These are phyloP conservation scores for Clitopilus hobsonii DNA, from an alignment of 768 basidiomycete genomes.

Conservation along the genomic window DNA sequence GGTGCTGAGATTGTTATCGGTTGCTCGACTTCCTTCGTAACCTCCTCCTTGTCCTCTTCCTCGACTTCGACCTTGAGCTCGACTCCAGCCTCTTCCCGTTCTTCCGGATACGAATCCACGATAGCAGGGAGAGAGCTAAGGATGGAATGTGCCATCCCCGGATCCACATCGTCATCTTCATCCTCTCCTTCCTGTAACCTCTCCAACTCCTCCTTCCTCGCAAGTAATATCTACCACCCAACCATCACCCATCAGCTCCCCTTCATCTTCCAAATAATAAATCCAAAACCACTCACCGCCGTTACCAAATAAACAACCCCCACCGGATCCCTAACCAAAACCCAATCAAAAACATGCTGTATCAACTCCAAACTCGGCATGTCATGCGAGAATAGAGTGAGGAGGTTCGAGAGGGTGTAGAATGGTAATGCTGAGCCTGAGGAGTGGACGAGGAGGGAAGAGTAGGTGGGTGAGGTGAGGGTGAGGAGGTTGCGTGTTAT, in stretches of 20 bases:
- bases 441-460: slow-evolving; percentile 66
- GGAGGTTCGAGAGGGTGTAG: slow-evolving; percentile 83
- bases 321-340: slow-evolving; percentile 80
- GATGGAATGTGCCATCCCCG: slow-evolving; percentile 71
- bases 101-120: slow-evolving; percentile 4
- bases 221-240: slow-evolving; percentile 57
- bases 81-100: not conserved
- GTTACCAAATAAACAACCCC: slow-evolving; percentile 77
- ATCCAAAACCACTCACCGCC: slow-evolving; percentile 52
- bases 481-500: slow-evolving; percentile 71
- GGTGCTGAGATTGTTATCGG: too few species aligned
- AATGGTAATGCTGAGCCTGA: slow-evolving; percentile 86
- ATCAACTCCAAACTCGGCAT: slow-evolving; percentile 85
- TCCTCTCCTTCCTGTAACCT: slow-evolving; percentile 22
- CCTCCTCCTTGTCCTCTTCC: too few species aligned
- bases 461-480: slow-evolving; percentile 65
- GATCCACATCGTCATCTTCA: slow-evolving; percentile 59
- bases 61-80: not conserved
- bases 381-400: slow-evolving; percentile 92
- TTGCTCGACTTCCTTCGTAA: too few species aligned
- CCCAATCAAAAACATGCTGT: slow-evolving; percentile 89
- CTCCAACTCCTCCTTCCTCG: slow-evolving; percentile 64
- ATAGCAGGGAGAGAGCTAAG: slow-evolving; percentile 63
- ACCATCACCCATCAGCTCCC: too few species aligned
- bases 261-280: not conserved